phyloP scores from a whole-genome alignment of 306 rosid genomes.

The Trifolium repens region DNA sequence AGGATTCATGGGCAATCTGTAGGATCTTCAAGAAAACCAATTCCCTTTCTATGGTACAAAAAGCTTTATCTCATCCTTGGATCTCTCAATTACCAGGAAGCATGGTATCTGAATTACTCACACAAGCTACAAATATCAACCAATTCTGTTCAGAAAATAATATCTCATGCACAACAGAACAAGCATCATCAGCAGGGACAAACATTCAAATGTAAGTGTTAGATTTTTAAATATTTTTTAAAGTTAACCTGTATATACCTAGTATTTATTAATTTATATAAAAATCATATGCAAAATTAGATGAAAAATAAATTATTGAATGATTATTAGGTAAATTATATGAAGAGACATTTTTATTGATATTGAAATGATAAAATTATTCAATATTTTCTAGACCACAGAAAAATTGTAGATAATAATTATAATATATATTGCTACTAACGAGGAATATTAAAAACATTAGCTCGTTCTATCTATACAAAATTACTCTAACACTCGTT shows the following conservation, averaged over 20 bases:
- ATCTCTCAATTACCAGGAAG: conserved; percentile 55
- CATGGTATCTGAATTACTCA: conserved; percentile 48
- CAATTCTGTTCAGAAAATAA: conserved; percentile 51
- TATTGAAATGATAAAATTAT: too few relatives aligned
- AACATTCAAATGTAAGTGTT: not conserved
- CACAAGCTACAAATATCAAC: conserved; percentile 43
- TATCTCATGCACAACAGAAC: conserved; percentile 54
- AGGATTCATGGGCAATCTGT: conserved; percentile 94
- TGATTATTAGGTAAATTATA: not conserved
- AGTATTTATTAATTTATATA: too few relatives aligned
- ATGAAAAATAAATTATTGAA: not conserved
- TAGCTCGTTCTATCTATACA: too few relatives aligned
- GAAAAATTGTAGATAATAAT: too few relatives aligned
- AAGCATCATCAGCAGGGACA: conserved; percentile 40
- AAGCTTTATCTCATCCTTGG: conserved; percentile 71
- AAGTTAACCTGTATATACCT: not conserved
- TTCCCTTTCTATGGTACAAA: conserved; percentile 73
- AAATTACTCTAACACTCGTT: too few relatives aligned
- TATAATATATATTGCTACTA: too few relatives aligned
- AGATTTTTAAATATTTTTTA: not conserved
- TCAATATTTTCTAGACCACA: too few relatives aligned
- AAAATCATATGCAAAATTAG: not conserved
- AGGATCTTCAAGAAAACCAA: conserved; percentile 82
- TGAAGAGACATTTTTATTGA: not conserved
- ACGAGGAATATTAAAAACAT: too few relatives aligned